Percentiles rank a stretch among this genome's conserved stretches.
Conservation (phyloP, 2,329 filamentous ascomycete genomes). For the Claviceps paspali region DNA sequence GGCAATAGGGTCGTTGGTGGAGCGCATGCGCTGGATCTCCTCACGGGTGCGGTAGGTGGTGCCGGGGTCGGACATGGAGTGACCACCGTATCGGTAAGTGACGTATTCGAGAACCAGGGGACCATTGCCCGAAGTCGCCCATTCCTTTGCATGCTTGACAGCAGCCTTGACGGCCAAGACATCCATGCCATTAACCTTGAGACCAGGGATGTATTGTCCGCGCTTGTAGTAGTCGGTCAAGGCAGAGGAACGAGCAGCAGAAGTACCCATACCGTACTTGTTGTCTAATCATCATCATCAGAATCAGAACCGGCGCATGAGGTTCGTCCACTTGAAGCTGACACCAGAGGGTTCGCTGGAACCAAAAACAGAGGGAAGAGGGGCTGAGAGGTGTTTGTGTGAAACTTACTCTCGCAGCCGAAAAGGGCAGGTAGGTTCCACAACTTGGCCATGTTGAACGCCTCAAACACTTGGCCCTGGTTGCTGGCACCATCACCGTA, state of each 20-base stretch:
- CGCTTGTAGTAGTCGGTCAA: slow-evolving; percentile 99
- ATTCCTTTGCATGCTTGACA: slow-evolving; percentile 85
- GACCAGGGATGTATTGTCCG: slow-evolving; percentile 96
- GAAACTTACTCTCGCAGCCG: slow-evolving; percentile 89
- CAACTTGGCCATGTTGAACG: slow-evolving; percentile 99
- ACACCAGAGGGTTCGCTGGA: too few species aligned
- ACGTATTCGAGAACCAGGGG: slow-evolving; percentile 97
- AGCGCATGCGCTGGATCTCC: slow-evolving; percentile 99
- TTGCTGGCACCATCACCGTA: slow-evolving; percentile 98
- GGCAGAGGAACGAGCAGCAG: slow-evolving; percentile 83
- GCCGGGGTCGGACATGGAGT: slow-evolving; percentile 99
- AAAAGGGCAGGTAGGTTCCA: slow-evolving; percentile 95
- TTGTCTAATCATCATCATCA: slow-evolving; percentile 50
- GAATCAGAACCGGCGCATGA: background rate
- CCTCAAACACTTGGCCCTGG: slow-evolving; percentile 98
- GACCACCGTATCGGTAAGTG: slow-evolving; percentile 96
- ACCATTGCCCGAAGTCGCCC: slow-evolving; percentile 67
- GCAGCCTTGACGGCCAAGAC: slow-evolving; percentile 95
- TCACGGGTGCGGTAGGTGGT: slow-evolving; percentile 98
- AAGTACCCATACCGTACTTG: slow-evolving; percentile 99
- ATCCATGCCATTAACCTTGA: slow-evolving; percentile 99
- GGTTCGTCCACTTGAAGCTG: too few species aligned
- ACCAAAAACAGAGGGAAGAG: too few species aligned
- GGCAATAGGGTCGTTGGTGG: slow-evolving; percentile 94
- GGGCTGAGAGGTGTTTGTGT: too few species aligned